phyloP scores from a whole-genome alignment of 1,284 basidiomycete species.

The Schizophyllum amplum region DNA sequence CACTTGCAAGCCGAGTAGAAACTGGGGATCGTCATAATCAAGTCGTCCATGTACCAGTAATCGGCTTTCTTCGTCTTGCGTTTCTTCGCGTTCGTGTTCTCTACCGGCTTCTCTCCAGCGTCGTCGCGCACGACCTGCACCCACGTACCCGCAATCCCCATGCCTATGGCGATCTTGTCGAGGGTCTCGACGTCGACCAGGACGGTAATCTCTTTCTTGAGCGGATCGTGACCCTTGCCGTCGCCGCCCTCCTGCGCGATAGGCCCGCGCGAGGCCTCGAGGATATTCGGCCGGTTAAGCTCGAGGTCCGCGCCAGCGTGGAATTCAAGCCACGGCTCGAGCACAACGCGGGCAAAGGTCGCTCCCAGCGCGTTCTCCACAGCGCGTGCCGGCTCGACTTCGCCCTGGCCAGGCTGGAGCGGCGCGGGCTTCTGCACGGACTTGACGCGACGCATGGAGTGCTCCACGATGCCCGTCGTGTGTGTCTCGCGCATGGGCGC shows the following conservation, averaged over 20 bases:
- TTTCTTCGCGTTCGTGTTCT: conserved; percentile 24
- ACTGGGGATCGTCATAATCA: conserved; percentile 26
- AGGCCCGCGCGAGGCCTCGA: conserved; percentile 34
- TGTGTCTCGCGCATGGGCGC: conserved; percentile 35
- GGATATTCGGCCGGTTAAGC: conserved; percentile 28
- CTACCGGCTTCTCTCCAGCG: conserved; percentile 14
- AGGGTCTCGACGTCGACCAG: conserved; percentile 39
- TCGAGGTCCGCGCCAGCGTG: conserved; percentile 30
- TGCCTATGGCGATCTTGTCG: conserved; percentile 37
- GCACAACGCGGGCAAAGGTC: conserved; percentile 38
- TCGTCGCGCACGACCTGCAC: conserved; percentile 45
- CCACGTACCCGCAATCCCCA: conserved; percentile 53
- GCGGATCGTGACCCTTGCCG: conserved; percentile 34
- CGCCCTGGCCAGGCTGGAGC: conserved; percentile 12
- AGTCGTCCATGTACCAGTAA: conserved; percentile 38
- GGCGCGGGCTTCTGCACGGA: conserved; percentile 19
- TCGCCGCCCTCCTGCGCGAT: conserved; percentile 20
- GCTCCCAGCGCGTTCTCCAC: conserved; percentile 44
- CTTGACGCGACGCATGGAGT: conserved; percentile 40
- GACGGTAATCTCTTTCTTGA: conserved; percentile 45
- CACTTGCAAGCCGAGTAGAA: conserved; percentile 15
- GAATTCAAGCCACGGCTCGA: conserved; percentile 44
- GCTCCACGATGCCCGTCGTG: conserved; percentile 41
- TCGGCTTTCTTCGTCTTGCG: conserved; percentile 26
- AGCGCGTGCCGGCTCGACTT: neutral